phyloP scores from a whole-genome alignment of 108 stramenopile species.

The Discostella pseudostelligera region DNA sequence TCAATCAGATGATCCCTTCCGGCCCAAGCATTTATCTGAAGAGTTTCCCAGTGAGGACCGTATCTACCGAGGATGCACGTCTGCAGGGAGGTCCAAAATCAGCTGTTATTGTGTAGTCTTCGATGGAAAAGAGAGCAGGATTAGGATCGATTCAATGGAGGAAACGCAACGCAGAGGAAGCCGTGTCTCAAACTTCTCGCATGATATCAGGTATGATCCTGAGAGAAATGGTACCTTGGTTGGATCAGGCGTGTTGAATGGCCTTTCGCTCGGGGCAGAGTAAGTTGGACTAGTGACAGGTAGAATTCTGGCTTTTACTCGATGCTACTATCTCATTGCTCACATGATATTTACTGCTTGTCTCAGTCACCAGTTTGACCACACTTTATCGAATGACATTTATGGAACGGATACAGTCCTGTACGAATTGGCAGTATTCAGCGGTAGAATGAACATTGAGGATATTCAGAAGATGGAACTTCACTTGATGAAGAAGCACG shows the following conservation, averaged over 20 bases:
- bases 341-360: too few species aligned
- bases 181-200: neutral
- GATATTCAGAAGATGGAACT: constrained; percentile 31
- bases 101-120: constrained; percentile 58
- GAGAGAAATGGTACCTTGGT: neutral
- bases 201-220: constrained; percentile 3
- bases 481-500: constrained; percentile 62
- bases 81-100: constrained; percentile 43
- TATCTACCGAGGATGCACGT: constrained; percentile 34
- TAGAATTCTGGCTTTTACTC: too few species aligned
- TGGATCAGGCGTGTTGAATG: constrained; percentile 44
- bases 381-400: too few species aligned
- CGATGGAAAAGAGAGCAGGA: constrained; percentile 51
- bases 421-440: constrained; percentile 58
- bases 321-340: too few species aligned
- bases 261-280: constrained; percentile 69
- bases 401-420: too few species aligned
- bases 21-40: too few species aligned
- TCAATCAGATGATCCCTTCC: too few species aligned
- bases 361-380: too few species aligned
- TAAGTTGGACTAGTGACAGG: constrained; percentile 15
- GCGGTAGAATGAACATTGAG: constrained; percentile 34
- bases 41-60: constrained; percentile 6
- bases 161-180: constrained; percentile 25
- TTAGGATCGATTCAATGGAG: constrained; percentile 55